A percentile compares a stretch with the other conserved stretches of the same genome.
Conservation (phyloP, 139 green algal genomes). For the Monoraphidium neglectum region DNA sequence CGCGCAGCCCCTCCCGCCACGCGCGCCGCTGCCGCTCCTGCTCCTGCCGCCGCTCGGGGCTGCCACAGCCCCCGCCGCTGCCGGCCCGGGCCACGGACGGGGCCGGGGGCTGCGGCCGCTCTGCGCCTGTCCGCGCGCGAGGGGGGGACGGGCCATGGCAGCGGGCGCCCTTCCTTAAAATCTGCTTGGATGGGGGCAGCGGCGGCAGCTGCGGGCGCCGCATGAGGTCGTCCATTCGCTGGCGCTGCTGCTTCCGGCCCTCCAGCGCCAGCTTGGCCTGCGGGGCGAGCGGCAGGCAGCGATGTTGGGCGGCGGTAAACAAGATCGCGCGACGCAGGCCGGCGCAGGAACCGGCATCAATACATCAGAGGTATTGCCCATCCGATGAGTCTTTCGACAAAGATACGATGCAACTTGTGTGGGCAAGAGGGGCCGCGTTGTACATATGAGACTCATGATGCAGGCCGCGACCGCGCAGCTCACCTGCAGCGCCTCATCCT, state of each 20-base stretch:
- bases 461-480: too few relatives aligned
- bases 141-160: too few relatives aligned
- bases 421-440: too few relatives aligned
- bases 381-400: too few relatives aligned
- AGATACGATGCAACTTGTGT: too few relatives aligned
- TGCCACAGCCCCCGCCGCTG: not conserved
- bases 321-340: not conserved
- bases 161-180: slow-evolving; percentile 34
- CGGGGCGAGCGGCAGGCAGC: not conserved
- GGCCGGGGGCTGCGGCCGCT: too few relatives aligned
- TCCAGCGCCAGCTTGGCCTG: slow-evolving; percentile 55
- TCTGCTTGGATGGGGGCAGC: slow-evolving; percentile 49
- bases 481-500: slow-evolving; percentile 41
- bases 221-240: slow-evolving; percentile 59
- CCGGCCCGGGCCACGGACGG: too few relatives aligned
- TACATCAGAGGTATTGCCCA: not conserved
- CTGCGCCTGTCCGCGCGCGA: too few relatives aligned
- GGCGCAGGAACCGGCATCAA: not conserved
- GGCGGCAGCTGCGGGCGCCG: slow-evolving; percentile 53
- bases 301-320: not conserved
- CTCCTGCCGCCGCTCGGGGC: slow-evolving; percentile 14
- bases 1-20: slow-evolving; percentile 46
- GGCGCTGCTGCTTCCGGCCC: slow-evolving; percentile 23
- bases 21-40: slow-evolving; percentile 35
- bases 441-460: too few relatives aligned